phyloP scores from a whole-genome alignment of 2,329 filamentous ascomycete genomes.

The Pezicula rhizophila region DNA sequence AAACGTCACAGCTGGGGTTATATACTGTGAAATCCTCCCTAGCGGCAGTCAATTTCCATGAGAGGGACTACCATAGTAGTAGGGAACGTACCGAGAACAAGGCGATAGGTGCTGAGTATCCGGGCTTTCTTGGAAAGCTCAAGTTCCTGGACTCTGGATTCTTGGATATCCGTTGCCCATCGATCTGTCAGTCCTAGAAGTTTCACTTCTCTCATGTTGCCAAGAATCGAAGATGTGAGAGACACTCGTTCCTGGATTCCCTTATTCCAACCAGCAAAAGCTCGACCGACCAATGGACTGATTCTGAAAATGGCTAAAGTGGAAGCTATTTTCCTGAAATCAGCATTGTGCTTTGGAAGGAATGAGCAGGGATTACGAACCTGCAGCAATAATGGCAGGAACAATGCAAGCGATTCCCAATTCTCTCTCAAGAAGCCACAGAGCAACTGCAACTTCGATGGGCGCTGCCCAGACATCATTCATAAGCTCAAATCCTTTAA shows the following conservation, averaged over 20 bases:
- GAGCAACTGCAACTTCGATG: constrained; percentile 29
- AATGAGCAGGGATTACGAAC: background rate
- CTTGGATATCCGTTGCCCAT: constrained; percentile 26
- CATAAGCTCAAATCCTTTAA: constrained; percentile 14
- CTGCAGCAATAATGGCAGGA: constrained; percentile 2
- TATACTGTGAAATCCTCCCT: constrained; percentile 1
- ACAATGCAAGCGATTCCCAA: constrained; percentile 24
- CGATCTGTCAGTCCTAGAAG: constrained; percentile 25
- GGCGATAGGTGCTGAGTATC: background rate
- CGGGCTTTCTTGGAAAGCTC: constrained; percentile 2
- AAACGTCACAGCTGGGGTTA: constrained; percentile 4
- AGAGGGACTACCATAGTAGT: too few species aligned
- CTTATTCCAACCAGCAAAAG: constrained; percentile 7
- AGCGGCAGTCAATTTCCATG: background rate
- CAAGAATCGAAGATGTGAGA: constrained; percentile 12
- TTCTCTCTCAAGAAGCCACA: constrained; percentile 29
- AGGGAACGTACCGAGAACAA: background rate
- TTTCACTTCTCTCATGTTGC: constrained; percentile 21
- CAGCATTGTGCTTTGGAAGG: too few species aligned
- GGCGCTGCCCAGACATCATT: constrained; percentile 31
- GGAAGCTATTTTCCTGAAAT: background rate
- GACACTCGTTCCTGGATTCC: constrained; percentile 6
- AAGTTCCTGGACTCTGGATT: constrained; percentile 21
- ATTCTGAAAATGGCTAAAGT: background rate
- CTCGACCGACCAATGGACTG: background rate